Percentiles rank a stretch among this genome's conserved stretches.
phyloP scores from a whole-genome alignment of 768 basidiomycete genomes.

The Cystoderma amianthinum region DNA sequence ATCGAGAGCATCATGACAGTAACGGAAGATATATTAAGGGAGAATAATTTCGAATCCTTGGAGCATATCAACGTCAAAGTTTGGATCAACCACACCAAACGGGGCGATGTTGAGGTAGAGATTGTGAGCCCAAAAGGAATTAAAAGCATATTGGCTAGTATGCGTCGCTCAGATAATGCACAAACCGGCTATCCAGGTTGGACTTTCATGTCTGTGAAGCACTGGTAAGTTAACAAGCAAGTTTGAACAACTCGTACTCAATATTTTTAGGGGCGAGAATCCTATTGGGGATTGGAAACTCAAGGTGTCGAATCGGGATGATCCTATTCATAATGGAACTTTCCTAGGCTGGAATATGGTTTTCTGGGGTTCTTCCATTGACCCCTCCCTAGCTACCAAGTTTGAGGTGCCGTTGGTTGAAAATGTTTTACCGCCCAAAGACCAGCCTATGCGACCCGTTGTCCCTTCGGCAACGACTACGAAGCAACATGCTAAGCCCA shows the following conservation, averaged over 20 bases:
- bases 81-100: slow-evolving; percentile 81
- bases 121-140: slow-evolving; percentile 81
- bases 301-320: slow-evolving; percentile 73
- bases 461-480: slow-evolving; percentile 30
- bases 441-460: slow-evolving; percentile 28
- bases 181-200: slow-evolving; percentile 81
- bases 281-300: slow-evolving; percentile 90
- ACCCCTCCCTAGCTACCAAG: slow-evolving; percentile 55
- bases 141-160: slow-evolving; percentile 75
- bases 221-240: slow-evolving; percentile 58
- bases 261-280: slow-evolving; percentile 73
- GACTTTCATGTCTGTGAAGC: slow-evolving; percentile 98
- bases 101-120: slow-evolving; percentile 94
- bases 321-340: slow-evolving; percentile 42
- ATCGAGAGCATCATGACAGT: slow-evolving; percentile 58
- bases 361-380: slow-evolving; percentile 85
- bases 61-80: slow-evolving; percentile 93
- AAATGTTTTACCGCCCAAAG: slow-evolving; percentile 37
- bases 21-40: slow-evolving; percentile 55
- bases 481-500: slow-evolving; percentile 77
- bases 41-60: slow-evolving; percentile 77
- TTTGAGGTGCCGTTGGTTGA: slow-evolving; percentile 56
- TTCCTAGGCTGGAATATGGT: slow-evolving; percentile 92
- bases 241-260: slow-evolving; percentile 10
- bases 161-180: slow-evolving; percentile 58